A percentile compares a stretch with the other conserved stretches of the same genome.
Conservation (phyloP, 768 basidiomycete species). For the Suillus discolor region DNA sequence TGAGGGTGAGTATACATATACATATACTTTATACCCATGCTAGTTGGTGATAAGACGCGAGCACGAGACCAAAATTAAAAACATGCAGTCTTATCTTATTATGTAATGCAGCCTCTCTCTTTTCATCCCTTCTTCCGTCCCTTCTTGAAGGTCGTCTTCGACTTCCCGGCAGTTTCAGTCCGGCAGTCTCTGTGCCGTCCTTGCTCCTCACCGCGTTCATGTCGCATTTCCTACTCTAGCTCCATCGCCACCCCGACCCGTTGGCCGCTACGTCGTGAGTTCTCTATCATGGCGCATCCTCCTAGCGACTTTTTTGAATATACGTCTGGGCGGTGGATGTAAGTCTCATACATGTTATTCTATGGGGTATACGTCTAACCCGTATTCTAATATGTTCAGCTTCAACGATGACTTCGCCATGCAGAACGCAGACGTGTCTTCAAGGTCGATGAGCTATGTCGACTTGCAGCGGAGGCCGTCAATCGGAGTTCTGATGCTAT, state of each 20-base stretch:
- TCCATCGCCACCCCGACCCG: not conserved
- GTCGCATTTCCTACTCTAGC: not conserved
- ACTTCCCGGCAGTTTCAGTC: not conserved
- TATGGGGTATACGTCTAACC: conserved; percentile 30
- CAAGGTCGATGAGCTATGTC: conserved; percentile 43
- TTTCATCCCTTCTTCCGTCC: too few species aligned
- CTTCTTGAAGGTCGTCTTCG: not conserved
- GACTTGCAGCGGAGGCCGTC: conserved; percentile 48
- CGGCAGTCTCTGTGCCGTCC: not conserved
- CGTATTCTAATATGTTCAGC: conserved; percentile 33
- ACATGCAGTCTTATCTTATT: too few species aligned
- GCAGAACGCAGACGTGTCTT: conserved; percentile 46
- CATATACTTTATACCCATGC: not conserved
- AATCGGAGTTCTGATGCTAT: conserved; percentile 39
- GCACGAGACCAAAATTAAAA: not conserved
- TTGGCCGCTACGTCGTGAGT: not conserved
- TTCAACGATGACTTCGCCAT: conserved; percentile 46
- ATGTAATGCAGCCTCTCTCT: too few species aligned
- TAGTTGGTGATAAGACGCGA: not conserved
- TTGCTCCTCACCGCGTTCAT: not conserved
- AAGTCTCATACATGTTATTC: conserved; percentile 37
- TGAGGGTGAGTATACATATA: not conserved
- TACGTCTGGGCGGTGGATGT: conserved; percentile 46
- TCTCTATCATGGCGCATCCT: conserved; percentile 28
- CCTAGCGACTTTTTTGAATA: conserved; percentile 43